Evolutionary conservation across 306 rosid genomes (phyloP).

Genomic region (Abrus precatorius): DNA sequence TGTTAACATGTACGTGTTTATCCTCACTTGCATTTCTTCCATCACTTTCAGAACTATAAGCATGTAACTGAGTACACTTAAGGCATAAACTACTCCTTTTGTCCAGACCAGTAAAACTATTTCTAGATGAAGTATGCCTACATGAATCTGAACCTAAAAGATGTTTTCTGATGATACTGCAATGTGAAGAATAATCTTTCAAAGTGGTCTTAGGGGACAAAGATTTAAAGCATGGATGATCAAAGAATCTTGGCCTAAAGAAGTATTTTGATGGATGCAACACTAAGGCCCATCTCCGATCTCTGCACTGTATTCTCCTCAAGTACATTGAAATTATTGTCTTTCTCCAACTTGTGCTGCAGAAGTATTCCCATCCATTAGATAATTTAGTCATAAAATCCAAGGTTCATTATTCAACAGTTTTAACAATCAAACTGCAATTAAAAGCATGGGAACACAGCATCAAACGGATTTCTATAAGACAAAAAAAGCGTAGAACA

Average conservation of each 20-base stretch:
- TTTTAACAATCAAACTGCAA: conserved; percentile 13
- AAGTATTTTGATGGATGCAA: conserved; percentile 69
- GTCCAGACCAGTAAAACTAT: conserved; percentile 50
- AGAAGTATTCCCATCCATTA: conserved; percentile 46
- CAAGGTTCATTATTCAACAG: conserved; percentile 26
- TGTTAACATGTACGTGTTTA: conserved; percentile 68
- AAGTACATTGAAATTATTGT: conserved; percentile 70
- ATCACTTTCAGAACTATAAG: conserved; percentile 86
- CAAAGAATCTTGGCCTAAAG: conserved; percentile 53
- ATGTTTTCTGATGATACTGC: conserved; percentile 58
- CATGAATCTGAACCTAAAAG: conserved; percentile 52
- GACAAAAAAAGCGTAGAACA: background rate
- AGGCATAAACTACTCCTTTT: conserved; percentile 50
- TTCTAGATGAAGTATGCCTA: conserved; percentile 49
- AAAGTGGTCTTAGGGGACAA: conserved; percentile 47
- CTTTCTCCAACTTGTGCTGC: conserved; percentile 58
- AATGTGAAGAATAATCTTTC: conserved; percentile 52
- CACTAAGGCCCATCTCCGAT: conserved; percentile 70
- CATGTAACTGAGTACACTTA: conserved; percentile 58
- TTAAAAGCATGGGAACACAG: background rate
- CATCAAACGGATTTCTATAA: background rate
- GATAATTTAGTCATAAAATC: conserved; percentile 26
- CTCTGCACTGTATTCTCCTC: conserved; percentile 73
- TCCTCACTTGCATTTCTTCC: conserved; percentile 88
- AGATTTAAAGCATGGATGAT: conserved; percentile 54